phyloP scores from a whole-genome alignment of 768 basidiomycete genomes.

The Russula brevipes region DNA sequence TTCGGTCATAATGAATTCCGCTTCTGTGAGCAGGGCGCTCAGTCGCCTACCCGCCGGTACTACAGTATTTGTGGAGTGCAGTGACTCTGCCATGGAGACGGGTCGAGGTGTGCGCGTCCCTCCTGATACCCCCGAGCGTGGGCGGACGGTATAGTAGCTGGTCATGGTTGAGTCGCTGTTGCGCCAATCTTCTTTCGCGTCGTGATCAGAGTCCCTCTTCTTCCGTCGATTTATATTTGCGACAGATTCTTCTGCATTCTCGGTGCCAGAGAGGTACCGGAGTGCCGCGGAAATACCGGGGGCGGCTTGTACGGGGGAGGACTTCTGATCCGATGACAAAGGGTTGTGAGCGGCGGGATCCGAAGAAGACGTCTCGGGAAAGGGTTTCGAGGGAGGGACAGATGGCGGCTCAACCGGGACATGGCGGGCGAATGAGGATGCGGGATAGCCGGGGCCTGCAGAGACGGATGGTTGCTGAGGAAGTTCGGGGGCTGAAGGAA shows the following conservation, averaged over 20 bases:
- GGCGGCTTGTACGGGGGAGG: constrained; percentile 52
- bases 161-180: constrained; percentile 77
- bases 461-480: constrained; percentile 16
- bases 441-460: constrained; percentile 14
- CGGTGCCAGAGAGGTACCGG: constrained; percentile 44
- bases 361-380: neutral
- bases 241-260: constrained; percentile 27
- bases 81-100: constrained; percentile 72
- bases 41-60: constrained; percentile 61
- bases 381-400: constrained; percentile 3
- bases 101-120: constrained; percentile 56
- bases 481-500: constrained; percentile 13
- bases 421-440: constrained; percentile 3
- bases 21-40: constrained; percentile 62
- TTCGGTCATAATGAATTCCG: constrained; percentile 62
- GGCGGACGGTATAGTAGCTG: constrained; percentile 66
- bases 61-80: constrained; percentile 68
- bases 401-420: neutral
- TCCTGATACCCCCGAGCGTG: constrained; percentile 38
- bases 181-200: constrained; percentile 64
- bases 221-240: constrained; percentile 18
- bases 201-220: constrained; percentile 31
- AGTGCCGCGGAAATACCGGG: constrained; percentile 56
- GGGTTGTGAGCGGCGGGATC: neutral
- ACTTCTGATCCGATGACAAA: constrained; percentile 35